phyloP scores from a whole-genome alignment of 179 eudicot species.

The Beta lomatogona region DNA sequence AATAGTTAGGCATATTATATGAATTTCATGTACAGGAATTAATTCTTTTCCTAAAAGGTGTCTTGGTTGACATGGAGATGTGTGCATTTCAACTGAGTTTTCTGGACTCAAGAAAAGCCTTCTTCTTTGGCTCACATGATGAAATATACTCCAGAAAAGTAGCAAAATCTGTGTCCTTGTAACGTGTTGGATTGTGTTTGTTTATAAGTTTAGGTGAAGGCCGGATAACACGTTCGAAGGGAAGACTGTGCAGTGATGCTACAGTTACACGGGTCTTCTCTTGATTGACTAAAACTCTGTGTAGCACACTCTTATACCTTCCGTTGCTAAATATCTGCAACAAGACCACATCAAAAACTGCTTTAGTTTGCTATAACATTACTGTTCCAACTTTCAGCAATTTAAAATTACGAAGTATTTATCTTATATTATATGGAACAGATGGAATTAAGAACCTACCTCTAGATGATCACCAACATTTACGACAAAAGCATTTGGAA shows the following conservation, averaged over 20 bases:
- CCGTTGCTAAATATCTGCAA: conserved; percentile 50
- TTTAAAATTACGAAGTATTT: neutral
- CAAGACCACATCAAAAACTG: conserved; percentile 3
- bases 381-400: neutral
- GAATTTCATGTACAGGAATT: conserved; percentile 17
- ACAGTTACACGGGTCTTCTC: conserved; percentile 57
- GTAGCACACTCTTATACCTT: conserved; percentile 50
- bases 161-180: conserved; percentile 75
- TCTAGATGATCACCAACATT: conserved; percentile 92
- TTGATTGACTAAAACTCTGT: conserved; percentile 46
- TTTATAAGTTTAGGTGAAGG: conserved; percentile 67
- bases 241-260: conserved; percentile 74
- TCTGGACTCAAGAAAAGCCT: conserved; percentile 74
- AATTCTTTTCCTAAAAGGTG: conserved; percentile 2
- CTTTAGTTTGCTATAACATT: conserved; percentile 3
- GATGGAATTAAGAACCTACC: conserved; percentile 42
- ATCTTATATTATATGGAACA: neutral
- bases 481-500: conserved; percentile 82
- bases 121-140: conserved; percentile 60
- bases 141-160: conserved; percentile 59
- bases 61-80: neutral
- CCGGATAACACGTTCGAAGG: conserved; percentile 42
- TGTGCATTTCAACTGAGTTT: conserved; percentile 33
- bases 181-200: conserved; percentile 66
- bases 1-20: neutral